Conservation (phyloP, 352 stramenopile genomes). For the Phytophthora chlamydospora region DNA sequence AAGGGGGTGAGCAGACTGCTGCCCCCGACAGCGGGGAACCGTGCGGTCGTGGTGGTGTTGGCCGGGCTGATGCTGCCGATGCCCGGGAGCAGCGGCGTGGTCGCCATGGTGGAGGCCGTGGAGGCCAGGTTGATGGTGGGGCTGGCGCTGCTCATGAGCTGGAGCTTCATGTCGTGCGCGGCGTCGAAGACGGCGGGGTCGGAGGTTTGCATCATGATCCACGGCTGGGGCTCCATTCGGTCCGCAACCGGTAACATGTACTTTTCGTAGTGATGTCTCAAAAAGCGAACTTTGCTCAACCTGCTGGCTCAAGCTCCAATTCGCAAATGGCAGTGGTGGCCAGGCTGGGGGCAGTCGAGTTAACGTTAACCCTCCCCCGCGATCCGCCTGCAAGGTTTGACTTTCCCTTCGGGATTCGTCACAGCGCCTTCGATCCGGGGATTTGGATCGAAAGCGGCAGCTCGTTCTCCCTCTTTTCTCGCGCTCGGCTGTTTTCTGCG, state of each 20-base stretch:
- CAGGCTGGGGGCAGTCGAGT: slow-evolving; percentile 19
- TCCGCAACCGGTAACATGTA: slow-evolving; percentile 29
- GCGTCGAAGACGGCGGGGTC: slow-evolving; percentile 19
- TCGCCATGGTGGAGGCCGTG: slow-evolving; percentile 28
- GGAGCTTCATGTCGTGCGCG: slow-evolving; percentile 27
- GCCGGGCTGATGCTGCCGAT: slow-evolving; percentile 55
- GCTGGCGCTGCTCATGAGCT: slow-evolving; percentile 30
- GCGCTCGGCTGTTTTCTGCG: slow-evolving; percentile 35
- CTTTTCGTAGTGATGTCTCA: neutral
- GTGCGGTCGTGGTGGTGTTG: slow-evolving; percentile 38
- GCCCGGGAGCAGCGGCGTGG: slow-evolving; percentile 39
- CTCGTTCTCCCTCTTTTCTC: slow-evolving; percentile 35
- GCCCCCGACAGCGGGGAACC: slow-evolving; percentile 28
- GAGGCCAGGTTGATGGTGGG: slow-evolving; percentile 27
- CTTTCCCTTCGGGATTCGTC: slow-evolving; percentile 43
- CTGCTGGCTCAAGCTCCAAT: slow-evolving; percentile 35
- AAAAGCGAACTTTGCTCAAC: slow-evolving; percentile 5
- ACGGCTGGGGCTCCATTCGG: slow-evolving; percentile 34
- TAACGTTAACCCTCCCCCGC: slow-evolving; percentile 31
- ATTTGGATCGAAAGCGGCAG: slow-evolving; percentile 35
- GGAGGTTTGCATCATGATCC: slow-evolving; percentile 23
- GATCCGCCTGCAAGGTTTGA: slow-evolving; percentile 28
- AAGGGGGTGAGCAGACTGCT: slow-evolving; percentile 46
- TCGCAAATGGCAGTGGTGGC: slow-evolving; percentile 33
- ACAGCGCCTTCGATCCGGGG: slow-evolving; percentile 40